Evolutionary conservation across 139 green algal genomes (phyloP), one percentile per base, ranked within the genome.

Genomic region (Closterium sp.): DNA sequence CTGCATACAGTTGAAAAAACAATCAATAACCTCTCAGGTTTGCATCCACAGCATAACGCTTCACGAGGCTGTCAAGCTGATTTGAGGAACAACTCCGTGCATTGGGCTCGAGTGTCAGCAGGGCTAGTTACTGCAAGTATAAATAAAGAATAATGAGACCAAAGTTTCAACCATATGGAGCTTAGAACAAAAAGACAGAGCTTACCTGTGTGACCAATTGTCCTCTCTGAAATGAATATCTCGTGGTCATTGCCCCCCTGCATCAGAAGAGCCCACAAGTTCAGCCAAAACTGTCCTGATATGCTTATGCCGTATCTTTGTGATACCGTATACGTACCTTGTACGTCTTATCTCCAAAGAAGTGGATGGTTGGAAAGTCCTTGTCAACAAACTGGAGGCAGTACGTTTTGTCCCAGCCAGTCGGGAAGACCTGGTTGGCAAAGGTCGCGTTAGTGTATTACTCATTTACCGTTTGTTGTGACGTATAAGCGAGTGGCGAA

Each of bases 361-460:
- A 99, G 96, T 99, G 97, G 89, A 99, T 97, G 42, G 97, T 96
- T n/a, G 99, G 96, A 95, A 98, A 99, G 13, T 96, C 93, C 6
- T 96, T 91, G 86, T 97, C 95, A 11, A 99, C 95, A 94, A 98
- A 99, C 70, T 96, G 97, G 91, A 99, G 94, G 96, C 98, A 99
- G 96, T 99, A 99, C 0, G 98, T 99, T 96, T 99, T 99, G 96
- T 99, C 98, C 98, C 98, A 99, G 19, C 98, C 98, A 93, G 97
- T 93, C 70, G 92, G 93, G 11, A 96, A 96, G 13, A 95, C 92
- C 92, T 94, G 92, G 17, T 79, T 79, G 62, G 62, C 17, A 27
- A 79, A 79, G 24, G 62, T 5, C 1, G 17, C 13, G 62, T 79
- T 24, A 79, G 62, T 79, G 17, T 27, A 13, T 27, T 79, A 79